Evolutionary conservation across 768 basidiomycete genomes (phyloP).

Genomic region (Lactifluus echinatus): DNA sequence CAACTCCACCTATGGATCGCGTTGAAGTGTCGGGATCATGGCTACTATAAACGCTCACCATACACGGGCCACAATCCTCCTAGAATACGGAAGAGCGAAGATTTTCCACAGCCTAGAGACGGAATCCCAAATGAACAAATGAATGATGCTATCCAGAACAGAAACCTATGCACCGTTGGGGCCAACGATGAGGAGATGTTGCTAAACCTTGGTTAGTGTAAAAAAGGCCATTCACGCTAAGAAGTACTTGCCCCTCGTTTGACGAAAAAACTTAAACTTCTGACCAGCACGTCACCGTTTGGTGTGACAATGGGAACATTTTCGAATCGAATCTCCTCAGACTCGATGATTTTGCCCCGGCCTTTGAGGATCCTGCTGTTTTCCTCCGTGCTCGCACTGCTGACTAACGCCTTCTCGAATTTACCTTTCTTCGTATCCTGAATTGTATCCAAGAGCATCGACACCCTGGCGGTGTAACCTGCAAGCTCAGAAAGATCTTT

Average conservation of each 20-base stretch:
- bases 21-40: not conserved
- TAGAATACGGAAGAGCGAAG: conserved; percentile 88
- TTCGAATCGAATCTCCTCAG: conserved; percentile 87
- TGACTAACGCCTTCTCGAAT: conserved; percentile 83
- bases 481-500: conserved; percentile 95
- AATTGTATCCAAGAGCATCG: conserved; percentile 85
- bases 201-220: conserved; percentile 33
- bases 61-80: conserved; percentile 94
- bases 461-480: conserved; percentile 90
- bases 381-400: conserved; percentile 60
- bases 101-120: conserved; percentile 69
- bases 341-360: conserved; percentile 70
- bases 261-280: conserved; percentile 78
- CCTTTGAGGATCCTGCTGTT: conserved; percentile 68
- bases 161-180: conserved; percentile 60
- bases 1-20: conserved; percentile 45
- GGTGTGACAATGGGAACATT: conserved; percentile 93
- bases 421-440: conserved; percentile 73
- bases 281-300: conserved; percentile 87
- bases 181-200: conserved; percentile 88
- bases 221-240: not conserved
- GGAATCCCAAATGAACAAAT: not conserved
- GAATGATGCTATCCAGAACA: not conserved
- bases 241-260: conserved; percentile 62
- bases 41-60: conserved; percentile 23